Evolutionary conservation across 1,139 yeast genomes (phyloP).

Genomic region (Pichia sp.): DNA sequence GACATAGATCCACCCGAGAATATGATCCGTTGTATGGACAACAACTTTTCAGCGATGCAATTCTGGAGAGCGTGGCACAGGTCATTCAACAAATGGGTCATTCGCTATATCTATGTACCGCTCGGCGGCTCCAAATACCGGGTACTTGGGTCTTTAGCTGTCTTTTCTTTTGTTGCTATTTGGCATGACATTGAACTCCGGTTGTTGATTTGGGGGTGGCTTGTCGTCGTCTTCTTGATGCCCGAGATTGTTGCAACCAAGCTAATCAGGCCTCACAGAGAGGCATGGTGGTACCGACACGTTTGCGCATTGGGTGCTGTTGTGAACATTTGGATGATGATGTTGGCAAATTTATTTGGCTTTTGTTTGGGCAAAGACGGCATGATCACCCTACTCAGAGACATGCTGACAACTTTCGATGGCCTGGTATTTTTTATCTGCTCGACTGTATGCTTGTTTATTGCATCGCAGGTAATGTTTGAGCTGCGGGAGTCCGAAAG

Average conservation of each 20-base stretch:
- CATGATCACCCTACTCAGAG: constrained; percentile 56
- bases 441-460: constrained; percentile 66
- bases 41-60: constrained; percentile 85
- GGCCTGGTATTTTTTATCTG: constrained; percentile 67
- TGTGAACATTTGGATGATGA: constrained; percentile 93
- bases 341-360: constrained; percentile 92
- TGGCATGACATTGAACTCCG: constrained; percentile 97
- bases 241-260: constrained; percentile 77
- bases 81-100: constrained; percentile 85
- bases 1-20: constrained; percentile 96
- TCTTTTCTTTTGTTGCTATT: constrained; percentile 93
- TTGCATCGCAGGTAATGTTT: constrained; percentile 91
- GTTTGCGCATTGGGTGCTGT: constrained; percentile 86
- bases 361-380: constrained; percentile 93
- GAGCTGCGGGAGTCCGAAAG: constrained; percentile 84
- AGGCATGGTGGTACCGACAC: constrained; percentile 72
- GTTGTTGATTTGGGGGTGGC: constrained; percentile 93
- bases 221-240: constrained; percentile 77
- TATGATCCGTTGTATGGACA: constrained; percentile 94
- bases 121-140: constrained; percentile 76
- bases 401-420: constrained; percentile 64
- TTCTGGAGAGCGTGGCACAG: constrained; percentile 99
- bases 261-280: constrained; percentile 39
- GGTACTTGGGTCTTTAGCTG: constrained; percentile 71
- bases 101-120: constrained; percentile 77